Evolutionary conservation across 2,329 filamentous ascomycete species (phyloP), one percentile per base, ranked within the genome.

Genomic region (Hypoxylon sp.): DNA sequence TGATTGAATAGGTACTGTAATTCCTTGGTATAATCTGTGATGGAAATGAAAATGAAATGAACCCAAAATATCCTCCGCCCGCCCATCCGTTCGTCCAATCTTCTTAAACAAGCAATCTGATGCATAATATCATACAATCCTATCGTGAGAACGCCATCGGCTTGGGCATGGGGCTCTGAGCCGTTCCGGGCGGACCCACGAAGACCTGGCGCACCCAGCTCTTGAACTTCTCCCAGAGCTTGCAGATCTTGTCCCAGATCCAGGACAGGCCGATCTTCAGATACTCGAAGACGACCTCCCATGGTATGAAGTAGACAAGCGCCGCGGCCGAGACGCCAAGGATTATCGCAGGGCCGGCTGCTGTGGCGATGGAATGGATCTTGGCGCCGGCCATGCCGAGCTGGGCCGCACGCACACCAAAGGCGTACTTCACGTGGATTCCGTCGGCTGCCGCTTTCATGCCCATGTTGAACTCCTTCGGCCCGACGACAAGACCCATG

Each of bases 191-290:
- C 6, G 38, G 17, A 11, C 29, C 38, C 1, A 29, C 32, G 27
- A 42, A 42, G 3, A 42, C 27, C 11, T 30, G 31, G 12, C 20
- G 38, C 6, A 42, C 38, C 38, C 38, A 42, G 4, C 38, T 31
- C 17, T 42, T 42, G 27, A 42, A 42, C 12, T 30, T 42, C 38
- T 42, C 38, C 38, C 38, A 42, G 19, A 42, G 38, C 19, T 42
- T 42, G 38, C 38, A 32, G 6, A 42, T 42, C 27, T 42, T 42
- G 27, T 42, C 38, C 38, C 38, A 42, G 19, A 42, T 20, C 38
- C 38, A 42, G 19, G 27, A 31, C 13, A 42, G 19, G 16, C 38
- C 38, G 3, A 19, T 19, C 20, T 42, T 42, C 1, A 42, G 12
- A 5, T 42, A 42, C 19, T 42, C 38, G 20, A 42, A 42, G 8